Base-by-base conservation (phyloP, 495 filamentous ascomycete species). In the Neurospora sp. region DNA sequence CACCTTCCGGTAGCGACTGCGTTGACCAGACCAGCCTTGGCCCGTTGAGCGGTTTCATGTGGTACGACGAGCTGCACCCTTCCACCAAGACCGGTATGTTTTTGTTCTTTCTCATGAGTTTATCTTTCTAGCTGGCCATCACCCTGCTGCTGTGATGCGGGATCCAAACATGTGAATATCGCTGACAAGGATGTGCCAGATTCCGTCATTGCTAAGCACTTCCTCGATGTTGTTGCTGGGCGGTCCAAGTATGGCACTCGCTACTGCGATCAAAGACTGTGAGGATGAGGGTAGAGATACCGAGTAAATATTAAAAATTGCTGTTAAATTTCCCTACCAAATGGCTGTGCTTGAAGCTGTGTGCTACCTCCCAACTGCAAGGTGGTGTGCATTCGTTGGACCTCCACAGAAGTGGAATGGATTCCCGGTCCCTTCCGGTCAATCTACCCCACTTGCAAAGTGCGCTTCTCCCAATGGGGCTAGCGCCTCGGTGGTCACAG, bases 51-150 rank as follows among this genome's bases (percentile, higher is more conserved):
- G 81, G 85, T n/a, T 85, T 80, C 72, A 53, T 85, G 72, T 88
- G 83, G 84, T 85, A 84, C 73, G 91, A 93, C 80, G 87, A 88
- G 77, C 79, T 93, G 77, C 91, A 93, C 81, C 89, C 91, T 18
- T 87, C 85, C n/a, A 82, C 88, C 77, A 85, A 87, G 81, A 84
- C 87, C 9, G 79, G 83, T 81, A 79, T 81, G 78, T 79, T 76
- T 46, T 78, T 10, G 11, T 9, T 1, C 90, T 20, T 81, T 83
- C 31, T 81, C 85, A 0, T 75, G 87, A 6, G 78, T 35, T 66
- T 66, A 16, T 66, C 14, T 79, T 68, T 85, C 86, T 42, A 77
- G 79, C 40, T 85, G 80, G 73, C 78, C 80, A 74, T 88, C 78
- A 74, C 84, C 84, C 18, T 84, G 79, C 72, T 42, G 4, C 46